A percentile compares a stretch with the other conserved stretches of the same genome.
Evolutionary conservation across 306 rosid genomes (phyloP).

Genomic region (Lablab purpureus): DNA sequence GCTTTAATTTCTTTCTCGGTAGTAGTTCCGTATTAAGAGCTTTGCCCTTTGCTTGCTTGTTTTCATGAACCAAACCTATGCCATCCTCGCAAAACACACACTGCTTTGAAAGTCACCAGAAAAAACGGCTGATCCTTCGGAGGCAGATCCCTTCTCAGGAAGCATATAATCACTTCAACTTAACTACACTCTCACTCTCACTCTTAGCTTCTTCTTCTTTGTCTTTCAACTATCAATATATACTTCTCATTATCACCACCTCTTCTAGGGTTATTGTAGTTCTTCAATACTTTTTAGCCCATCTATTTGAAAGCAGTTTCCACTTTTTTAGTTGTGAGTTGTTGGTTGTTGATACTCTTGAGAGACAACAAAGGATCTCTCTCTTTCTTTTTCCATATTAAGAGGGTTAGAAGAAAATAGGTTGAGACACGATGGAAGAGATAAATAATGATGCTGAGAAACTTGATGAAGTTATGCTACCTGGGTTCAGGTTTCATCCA

Average conservation of each 20-base stretch:
- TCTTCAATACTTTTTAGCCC: conserved; percentile 18
- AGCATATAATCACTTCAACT: conserved; percentile 80
- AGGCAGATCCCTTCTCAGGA: conserved; percentile 73
- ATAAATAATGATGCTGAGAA: conserved; percentile 56
- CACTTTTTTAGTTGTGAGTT: conserved; percentile 21
- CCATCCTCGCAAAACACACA: conserved; percentile 59
- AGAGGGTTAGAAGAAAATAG: conserved; percentile 28
- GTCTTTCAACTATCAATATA: conserved; percentile 8
- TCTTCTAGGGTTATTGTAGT: conserved; percentile 40
- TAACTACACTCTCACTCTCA: conserved; percentile 50
- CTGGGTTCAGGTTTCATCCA: conserved; percentile 97
- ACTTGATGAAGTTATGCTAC: conserved; percentile 80
- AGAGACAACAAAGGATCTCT: conserved; percentile 24
- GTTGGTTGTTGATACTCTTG: not conserved
- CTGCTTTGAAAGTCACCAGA: conserved; percentile 71
- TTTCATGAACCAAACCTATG: conserved; percentile 44
- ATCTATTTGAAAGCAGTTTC: conserved; percentile 30
- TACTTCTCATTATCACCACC: conserved; percentile 15
- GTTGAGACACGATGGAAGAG: conserved; percentile 49
- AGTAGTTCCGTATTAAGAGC: conserved; percentile 51
- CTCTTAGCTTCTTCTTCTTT: conserved; percentile 43
- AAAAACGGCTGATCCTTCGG: conserved; percentile 99
- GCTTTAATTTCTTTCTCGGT: conserved; percentile 55
- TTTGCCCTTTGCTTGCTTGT: conserved; percentile 50
- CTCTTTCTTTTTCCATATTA: not conserved